Conservation (phyloP, 257 asterid species). For the Apocynum venetum region DNA sequence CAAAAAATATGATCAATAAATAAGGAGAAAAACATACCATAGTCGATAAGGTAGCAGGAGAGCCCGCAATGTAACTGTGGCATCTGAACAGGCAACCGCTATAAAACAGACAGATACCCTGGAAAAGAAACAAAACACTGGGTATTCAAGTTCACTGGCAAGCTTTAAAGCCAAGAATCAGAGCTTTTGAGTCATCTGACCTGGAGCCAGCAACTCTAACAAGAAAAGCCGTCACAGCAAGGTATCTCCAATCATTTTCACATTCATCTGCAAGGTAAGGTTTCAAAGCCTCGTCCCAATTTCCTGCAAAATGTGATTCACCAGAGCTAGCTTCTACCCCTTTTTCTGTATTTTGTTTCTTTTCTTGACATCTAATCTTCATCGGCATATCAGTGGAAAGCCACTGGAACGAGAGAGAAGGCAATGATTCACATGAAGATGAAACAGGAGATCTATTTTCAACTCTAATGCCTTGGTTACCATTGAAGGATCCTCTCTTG, state of each 20-base stretch:
- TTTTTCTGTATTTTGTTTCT: slow-evolving; percentile 36
- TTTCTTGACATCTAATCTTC: slow-evolving; percentile 39
- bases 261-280: slow-evolving; percentile 41
- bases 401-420: slow-evolving; percentile 79
- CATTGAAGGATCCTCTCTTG: slow-evolving; percentile 26
- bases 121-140: slow-evolving; percentile 26
- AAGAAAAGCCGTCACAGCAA: slow-evolving; percentile 88
- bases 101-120: slow-evolving; percentile 78
- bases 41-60: slow-evolving; percentile 74
- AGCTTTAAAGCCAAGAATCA: slow-evolving; percentile 8
- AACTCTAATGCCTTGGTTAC: slow-evolving; percentile 26
- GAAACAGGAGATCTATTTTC: slow-evolving; percentile 29
- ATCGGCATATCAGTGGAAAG: slow-evolving; percentile 87
- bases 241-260: slow-evolving; percentile 95
- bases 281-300: slow-evolving; percentile 29
- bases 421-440: slow-evolving; percentile 23
- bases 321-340: slow-evolving; percentile 27
- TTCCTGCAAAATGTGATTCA: slow-evolving; percentile 33
- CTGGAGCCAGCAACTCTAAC: slow-evolving; percentile 69
- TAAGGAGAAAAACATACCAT: slow-evolving; percentile 44
- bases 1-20: background rate
- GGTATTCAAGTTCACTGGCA: background rate
- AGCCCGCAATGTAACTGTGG: slow-evolving; percentile 86
- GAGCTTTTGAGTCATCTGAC: slow-evolving; percentile 36
- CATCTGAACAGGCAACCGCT: slow-evolving; percentile 89